phyloP scores from a whole-genome alignment of 805 yeast genomes.

The Myxozyma melibiosi region DNA sequence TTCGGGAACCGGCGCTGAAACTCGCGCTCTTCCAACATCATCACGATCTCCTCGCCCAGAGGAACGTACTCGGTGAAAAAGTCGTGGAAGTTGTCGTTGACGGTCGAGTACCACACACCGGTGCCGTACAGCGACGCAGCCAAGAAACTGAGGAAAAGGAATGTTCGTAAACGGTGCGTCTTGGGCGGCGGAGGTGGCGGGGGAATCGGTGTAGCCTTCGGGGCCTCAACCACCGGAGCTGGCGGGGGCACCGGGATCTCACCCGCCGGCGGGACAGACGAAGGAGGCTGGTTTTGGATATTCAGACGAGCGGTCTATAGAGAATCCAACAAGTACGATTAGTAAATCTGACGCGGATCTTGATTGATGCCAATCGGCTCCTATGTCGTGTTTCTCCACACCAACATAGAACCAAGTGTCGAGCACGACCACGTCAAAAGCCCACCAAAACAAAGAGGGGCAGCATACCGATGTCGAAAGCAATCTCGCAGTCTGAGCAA shows the following conservation, averaged over 20 bases:
- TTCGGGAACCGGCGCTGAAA: conserved; percentile 38
- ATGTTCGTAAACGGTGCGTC: conserved; percentile 41
- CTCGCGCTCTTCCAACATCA: conserved; percentile 50
- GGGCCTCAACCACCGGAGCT: conserved; percentile 10
- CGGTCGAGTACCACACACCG: conserved; percentile 60
- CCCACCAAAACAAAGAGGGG: neutral
- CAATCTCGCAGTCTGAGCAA: conserved; percentile 1
- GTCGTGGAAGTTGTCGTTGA: conserved; percentile 63
- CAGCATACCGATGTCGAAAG: conserved; percentile 26
- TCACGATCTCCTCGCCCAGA: conserved; percentile 58
- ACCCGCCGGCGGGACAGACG: conserved; percentile 25
- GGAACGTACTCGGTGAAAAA: conserved; percentile 66
- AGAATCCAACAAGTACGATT: neutral
- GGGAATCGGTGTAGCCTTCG: conserved; percentile 19
- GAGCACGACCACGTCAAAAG: neutral
- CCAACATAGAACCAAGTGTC: neutral
- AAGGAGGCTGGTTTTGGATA: conserved; percentile 26
- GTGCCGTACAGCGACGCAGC: conserved; percentile 53
- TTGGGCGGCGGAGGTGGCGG: conserved; percentile 30
- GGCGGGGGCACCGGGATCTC: conserved; percentile 2
- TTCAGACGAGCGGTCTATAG: conserved; percentile 17
- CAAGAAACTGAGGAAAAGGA: conserved; percentile 36
- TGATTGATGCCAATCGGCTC: neutral
- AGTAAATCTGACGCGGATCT: neutral
- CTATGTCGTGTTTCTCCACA: neutral